phyloP scores from a whole-genome alignment of 345 rosid genomes.

The Rhodamnia rubescens region DNA sequence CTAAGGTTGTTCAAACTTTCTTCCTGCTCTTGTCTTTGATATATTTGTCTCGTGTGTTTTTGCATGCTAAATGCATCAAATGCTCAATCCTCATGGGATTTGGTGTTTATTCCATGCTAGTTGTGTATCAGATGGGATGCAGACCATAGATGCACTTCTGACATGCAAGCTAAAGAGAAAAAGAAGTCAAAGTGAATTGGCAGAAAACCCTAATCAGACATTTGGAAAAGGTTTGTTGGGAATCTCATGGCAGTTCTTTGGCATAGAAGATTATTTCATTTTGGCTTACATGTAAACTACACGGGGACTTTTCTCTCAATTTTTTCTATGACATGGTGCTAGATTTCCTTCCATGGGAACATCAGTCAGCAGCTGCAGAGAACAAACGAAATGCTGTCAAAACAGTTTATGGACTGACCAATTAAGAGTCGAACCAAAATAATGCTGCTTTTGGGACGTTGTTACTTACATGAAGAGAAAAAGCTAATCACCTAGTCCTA shows the following conservation, averaged over 20 bases:
- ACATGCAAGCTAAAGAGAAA: slow-evolving; percentile 71
- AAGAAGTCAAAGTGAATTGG: slow-evolving; percentile 29
- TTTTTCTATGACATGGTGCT: not conserved
- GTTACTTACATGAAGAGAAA: not conserved
- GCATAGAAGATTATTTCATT: not conserved
- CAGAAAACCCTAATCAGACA: slow-evolving; percentile 18
- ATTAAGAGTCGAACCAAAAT: not conserved
- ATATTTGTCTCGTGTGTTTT: not conserved
- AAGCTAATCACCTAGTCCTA: not conserved
- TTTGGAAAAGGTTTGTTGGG: slow-evolving; percentile 43
- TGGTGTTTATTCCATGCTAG: slow-evolving; percentile 34
- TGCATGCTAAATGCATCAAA: not conserved
- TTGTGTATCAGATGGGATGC: slow-evolving; percentile 74
- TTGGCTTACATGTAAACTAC: not conserved
- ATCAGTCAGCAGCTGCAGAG: not conserved
- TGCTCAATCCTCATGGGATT: slow-evolving; percentile 7
- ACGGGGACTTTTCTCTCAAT: not conserved
- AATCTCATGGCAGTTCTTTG: not conserved
- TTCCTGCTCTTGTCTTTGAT: slow-evolving; percentile 1
- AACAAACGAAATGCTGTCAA: not conserved
- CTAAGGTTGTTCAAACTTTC: slow-evolving; percentile 48
- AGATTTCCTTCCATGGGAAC: not conserved
- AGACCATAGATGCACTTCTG: slow-evolving; percentile 69
- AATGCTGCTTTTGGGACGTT: not conserved
- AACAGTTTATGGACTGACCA: not conserved